Evolutionary conservation across 768 basidiomycete species (phyloP).

Genomic region (Mycena leptocephala): DNA sequence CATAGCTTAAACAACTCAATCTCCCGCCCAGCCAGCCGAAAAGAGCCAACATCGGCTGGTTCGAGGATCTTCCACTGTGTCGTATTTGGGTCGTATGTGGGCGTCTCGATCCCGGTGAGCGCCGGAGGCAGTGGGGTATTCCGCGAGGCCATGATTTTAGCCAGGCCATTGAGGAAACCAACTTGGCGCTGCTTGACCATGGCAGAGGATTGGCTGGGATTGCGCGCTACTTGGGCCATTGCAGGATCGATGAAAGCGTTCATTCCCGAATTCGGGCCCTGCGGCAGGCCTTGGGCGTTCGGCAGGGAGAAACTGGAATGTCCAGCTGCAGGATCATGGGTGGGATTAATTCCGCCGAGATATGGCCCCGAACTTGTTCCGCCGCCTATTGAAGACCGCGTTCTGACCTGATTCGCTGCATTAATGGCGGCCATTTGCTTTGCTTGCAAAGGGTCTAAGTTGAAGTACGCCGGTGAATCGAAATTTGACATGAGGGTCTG

Average conservation of each 20-base stretch:
- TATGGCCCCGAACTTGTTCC: slow-evolving; percentile 81
- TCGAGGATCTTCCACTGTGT: slow-evolving; percentile 82
- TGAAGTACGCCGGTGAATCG: slow-evolving; percentile 60
- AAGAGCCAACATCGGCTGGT: slow-evolving; percentile 69
- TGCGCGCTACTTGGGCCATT: slow-evolving; percentile 58
- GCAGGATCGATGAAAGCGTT: slow-evolving; percentile 63
- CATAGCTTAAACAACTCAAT: slow-evolving; percentile 85
- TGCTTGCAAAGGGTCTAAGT: slow-evolving; percentile 75
- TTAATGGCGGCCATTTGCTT: slow-evolving; percentile 89
- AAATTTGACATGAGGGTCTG: slow-evolving; percentile 40
- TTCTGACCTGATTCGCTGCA: slow-evolving; percentile 60
- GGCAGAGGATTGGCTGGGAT: slow-evolving; percentile 49
- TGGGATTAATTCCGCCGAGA: slow-evolving; percentile 73
- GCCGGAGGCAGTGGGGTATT: slow-evolving; percentile 82
- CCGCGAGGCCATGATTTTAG: slow-evolving; percentile 70
- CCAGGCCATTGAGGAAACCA: slow-evolving; percentile 74
- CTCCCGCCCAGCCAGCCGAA: slow-evolving; percentile 83
- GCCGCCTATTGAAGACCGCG: slow-evolving; percentile 52
- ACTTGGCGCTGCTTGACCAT: slow-evolving; percentile 70
- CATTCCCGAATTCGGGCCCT: slow-evolving; percentile 40
- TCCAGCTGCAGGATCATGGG: slow-evolving; percentile 59
- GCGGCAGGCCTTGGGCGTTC: slow-evolving; percentile 56
- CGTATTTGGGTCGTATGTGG: slow-evolving; percentile 73
- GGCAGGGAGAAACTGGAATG: slow-evolving; percentile 64
- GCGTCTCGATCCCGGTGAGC: slow-evolving; percentile 74